Base-by-base conservation (phyloP, 2,329 filamentous ascomycete genomes). In the Aureobasidium uvarum region DNA sequence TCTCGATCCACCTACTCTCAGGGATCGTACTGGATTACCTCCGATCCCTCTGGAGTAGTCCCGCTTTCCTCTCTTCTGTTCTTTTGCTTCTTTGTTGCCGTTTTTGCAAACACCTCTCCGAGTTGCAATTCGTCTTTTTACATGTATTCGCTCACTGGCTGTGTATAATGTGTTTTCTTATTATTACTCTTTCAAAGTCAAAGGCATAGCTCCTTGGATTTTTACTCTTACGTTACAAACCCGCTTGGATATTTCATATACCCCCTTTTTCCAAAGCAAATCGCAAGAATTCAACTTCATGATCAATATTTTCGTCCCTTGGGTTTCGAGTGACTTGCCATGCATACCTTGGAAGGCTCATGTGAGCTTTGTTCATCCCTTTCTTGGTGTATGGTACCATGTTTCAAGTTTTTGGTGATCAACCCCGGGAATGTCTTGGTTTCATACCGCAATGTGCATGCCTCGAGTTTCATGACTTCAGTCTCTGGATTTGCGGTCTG, bases 121-220 rank as follows among this genome's bases (percentile, higher is more conserved):
- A 14, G 11, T 25, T 14, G 25, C 18, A 8, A 18, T 45, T 31
- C 20, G 14, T 10, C 23, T 20, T 20, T 20, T 20, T 58, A 31
- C 38, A 45, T 45, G 16, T 33, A 33, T 20, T 28, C 25, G 54
- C 54, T 58, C 54, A 58, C 38, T 45, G 54, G 54, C 18, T 58
- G 39, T 58, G 50, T 54, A 54, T 38, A 20, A 54, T 54, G 50
- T 52, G 5, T 54, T 54, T 38, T 51, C 16, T 38, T 51, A 4
- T 2, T 51, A 38, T 38, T 52, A 20, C 16, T 31, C 16, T n/a
- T 8, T 43, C 18, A n/a, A 5, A n/a, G 20, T 18, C 8, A 18
- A 18, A 31, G 50, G 7, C 31, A 20, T 54, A 11, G 33, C 28
- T 33, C 31, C 23, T 11, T 28, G 18, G 7, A n/a, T 43, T 20